Evolutionary conservation across 2,329 filamentous ascomycete genomes (phyloP).

Genomic region (Microdochium trichocladiopsis): DNA sequence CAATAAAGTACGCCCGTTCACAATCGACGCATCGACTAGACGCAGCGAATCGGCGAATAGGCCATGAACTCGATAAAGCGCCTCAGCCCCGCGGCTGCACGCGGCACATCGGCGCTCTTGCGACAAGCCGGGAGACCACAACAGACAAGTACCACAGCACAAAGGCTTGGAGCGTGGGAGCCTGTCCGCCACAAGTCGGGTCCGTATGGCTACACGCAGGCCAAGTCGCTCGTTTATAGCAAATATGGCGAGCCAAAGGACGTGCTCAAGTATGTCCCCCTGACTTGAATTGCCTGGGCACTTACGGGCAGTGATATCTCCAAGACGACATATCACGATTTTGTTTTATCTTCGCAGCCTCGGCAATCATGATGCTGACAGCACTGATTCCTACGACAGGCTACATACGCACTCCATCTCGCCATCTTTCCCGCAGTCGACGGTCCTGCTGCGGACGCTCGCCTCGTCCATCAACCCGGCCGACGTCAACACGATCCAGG

Average conservation of each 20-base stretch:
- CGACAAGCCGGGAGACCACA: not conserved
- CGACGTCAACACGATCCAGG: slow-evolving; percentile 97
- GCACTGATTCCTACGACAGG: slow-evolving; percentile 22
- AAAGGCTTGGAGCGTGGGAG: slow-evolving; percentile 1
- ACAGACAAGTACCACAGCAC: not conserved
- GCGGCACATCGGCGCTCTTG: not conserved
- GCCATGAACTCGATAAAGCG: not conserved
- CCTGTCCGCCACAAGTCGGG: slow-evolving; percentile 45
- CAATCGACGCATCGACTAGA: no score
- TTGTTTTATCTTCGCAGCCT: no score
- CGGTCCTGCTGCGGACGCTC: slow-evolving; percentile 77
- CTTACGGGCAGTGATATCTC: no score
- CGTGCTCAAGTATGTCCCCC: slow-evolving; percentile 48
- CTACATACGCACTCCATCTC: slow-evolving; percentile 73
- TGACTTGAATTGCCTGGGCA: not conserved
- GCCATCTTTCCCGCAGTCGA: slow-evolving; percentile 56
- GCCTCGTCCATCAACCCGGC: slow-evolving; percentile 92
- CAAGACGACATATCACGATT: no score
- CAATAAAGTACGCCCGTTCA: no score
- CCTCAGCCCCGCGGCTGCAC: not conserved
- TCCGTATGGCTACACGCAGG: slow-evolving; percentile 75
- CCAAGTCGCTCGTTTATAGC: slow-evolving; percentile 72
- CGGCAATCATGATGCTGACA: slow-evolving; percentile 1
- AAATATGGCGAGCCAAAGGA: slow-evolving; percentile 69
- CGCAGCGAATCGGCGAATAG: no score